Conservation (phyloP, 108 stramenopile genomes). For the Chaetoceros tenuissimus region DNA sequence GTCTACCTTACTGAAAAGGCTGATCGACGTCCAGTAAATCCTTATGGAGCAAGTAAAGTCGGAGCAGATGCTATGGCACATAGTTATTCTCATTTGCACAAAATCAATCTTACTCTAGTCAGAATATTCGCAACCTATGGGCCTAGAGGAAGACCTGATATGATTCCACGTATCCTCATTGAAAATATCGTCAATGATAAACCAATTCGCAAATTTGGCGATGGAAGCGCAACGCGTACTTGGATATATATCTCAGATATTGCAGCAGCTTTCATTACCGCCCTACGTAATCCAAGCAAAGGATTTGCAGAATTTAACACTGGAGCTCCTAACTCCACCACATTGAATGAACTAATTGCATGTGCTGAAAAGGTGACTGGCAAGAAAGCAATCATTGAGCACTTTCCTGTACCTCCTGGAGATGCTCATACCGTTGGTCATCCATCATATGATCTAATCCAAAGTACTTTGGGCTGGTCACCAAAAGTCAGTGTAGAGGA, state of each 20-base stretch:
- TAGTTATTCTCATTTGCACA: conserved; percentile 8
- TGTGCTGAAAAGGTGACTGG: conserved; percentile 1
- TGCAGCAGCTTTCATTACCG: conserved; percentile 2
- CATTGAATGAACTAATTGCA: background rate
- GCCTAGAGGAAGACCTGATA: conserved; percentile 3
- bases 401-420: conserved; percentile 3
- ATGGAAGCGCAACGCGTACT: conserved; percentile 3
- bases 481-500: background rate
- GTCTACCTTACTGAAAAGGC: background rate
- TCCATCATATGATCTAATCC: conserved; percentile 5
- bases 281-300: background rate
- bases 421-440: conserved; percentile 8
- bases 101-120: conserved; percentile 7
- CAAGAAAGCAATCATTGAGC: conserved; percentile 7
- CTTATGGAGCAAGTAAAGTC: conserved; percentile 6
- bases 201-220: conserved; percentile 6
- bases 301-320: background rate
- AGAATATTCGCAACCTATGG: conserved; percentile 8
- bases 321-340: conserved; percentile 1
- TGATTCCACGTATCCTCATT: conserved; percentile 8
- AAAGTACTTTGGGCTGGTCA: conserved; percentile 1
- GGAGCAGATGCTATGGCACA: conserved; percentile 11
- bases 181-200: conserved; percentile 7
- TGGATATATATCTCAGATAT: conserved; percentile 9
- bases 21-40: conserved; percentile 7